Base-by-base conservation (phyloP, 768 basidiomycete species). In the Boletus sp. region DNA sequence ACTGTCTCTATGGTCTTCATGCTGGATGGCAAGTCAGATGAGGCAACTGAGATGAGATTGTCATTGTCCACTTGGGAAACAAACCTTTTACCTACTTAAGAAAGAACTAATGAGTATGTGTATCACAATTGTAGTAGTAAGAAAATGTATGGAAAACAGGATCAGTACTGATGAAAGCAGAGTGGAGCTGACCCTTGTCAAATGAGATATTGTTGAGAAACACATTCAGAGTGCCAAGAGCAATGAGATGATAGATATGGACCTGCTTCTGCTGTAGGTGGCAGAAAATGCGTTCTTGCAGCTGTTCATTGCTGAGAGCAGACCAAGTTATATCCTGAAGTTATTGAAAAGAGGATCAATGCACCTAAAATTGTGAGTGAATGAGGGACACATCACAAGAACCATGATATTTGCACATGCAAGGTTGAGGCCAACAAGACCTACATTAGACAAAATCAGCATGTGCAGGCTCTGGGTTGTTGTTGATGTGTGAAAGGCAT, bases 291-390 rank as follows among this genome's bases (percentile, higher is more conserved):
- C 64, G 34, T 8, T 64, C 65, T 0, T 44, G 39, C 11, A 67
- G 44, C 35, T 68, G 64, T 4, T 43, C 47, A 17, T 66, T 58
- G 15, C 63, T 58, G 5, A 57, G 59, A 5, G 53, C 63, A 3
- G 59, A 66, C 66, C 66, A 68, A 1, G 54, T 42, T 0, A 57
- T 64, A 23, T 66, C 65, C 65, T 67, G 42, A n/a, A n/a, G n/a
- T n/a, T n/a, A n/a, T n/a, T n/a, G n/a, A n/a, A n/a, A n/a, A n/a
- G n/a, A n/a, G n/a, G n/a, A n/a, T n/a, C n/a, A n/a, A n/a, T n/a
- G n/a, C n/a, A n/a, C n/a, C n/a, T n/a, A n/a, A n/a, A n/a, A n/a
- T n/a, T n/a, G n/a, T n/a, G n/a, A n/a, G n/a, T n/a, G 38, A 53
- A 10, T 34, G 8, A n/a, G 17, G 32, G 1, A 56, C 44, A 21